Base-by-base conservation (phyloP, 805 yeast species). In the Metschnikowia amazonensis region DNA sequence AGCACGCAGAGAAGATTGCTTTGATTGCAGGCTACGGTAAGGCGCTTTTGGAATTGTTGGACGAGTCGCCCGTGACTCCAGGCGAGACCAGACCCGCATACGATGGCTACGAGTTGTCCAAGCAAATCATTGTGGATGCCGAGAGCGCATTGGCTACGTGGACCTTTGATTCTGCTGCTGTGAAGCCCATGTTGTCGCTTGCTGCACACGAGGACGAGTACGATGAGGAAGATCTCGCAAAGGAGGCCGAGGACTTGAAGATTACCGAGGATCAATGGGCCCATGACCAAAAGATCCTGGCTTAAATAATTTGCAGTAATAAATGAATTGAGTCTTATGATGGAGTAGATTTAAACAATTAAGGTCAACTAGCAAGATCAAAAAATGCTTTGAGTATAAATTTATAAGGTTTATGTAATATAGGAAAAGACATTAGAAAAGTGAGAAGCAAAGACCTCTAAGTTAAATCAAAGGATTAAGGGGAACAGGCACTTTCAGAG, bases 31-130 rank as follows among this genome's bases (percentile, higher is more conserved):
- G 94, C 50, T 86, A 87, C 74, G 95, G 95, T 70, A 86, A 86
- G 72, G 94, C 92, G 27, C 69, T 87, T 48, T 75, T 87, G 62
- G 92, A 86, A 70, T 76, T 87, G 63, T 75, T 87, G 63, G 95
- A 86, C 62, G 94, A 86, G 61, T 72, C 88, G 51, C 86, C 94
- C 51, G 92, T 86, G 43, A 85, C 92, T 48, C 95, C 95, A 48
- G 95, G 95, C 75, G 95, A 86, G 73, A 85, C 92, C 40, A 84
- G 94, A 80, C 85, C 90, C 33, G 85, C 90, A 48, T 86, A 86
- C 65, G 95, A 86, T 60, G 95, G 95, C 57, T 86, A 85, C 66
- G 94, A 86, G 67, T 89, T 92, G 38, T 84, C 92, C 34, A 86
- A 85, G 72, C 95, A 86, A 71, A 86, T 86, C 66, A 85, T 86